These are phyloP conservation scores for Thielaviopsis ethacetica DNA, from an alignment of 2,329 filamentous ascomycete species.

Conservation along the genomic window DNA sequence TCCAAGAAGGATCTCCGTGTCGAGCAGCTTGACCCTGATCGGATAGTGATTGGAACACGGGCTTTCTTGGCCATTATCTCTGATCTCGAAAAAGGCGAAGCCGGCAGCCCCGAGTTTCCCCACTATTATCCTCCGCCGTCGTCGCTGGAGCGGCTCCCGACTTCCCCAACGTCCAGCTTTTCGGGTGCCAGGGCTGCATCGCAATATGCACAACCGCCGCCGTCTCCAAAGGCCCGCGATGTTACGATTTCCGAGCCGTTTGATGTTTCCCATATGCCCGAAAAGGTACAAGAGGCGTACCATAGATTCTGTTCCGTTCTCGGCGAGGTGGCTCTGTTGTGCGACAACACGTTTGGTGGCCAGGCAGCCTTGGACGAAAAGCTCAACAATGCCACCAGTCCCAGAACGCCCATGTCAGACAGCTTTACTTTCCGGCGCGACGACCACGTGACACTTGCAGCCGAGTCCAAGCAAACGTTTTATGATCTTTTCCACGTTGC, in stretches of 20 bases:
- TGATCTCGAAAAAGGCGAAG: conserved; percentile 73
- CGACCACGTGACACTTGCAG: conserved; percentile 50
- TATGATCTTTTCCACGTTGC: conserved; percentile 93
- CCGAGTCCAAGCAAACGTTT: conserved; percentile 83
- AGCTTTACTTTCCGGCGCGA: conserved; percentile 88
- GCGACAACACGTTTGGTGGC: conserved; percentile 91
- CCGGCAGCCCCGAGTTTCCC: conserved; percentile 68
- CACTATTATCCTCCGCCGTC: conserved; percentile 30
- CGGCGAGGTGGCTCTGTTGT: conserved; percentile 89
- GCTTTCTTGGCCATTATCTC: conserved; percentile 87
- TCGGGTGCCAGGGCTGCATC: conserved; percentile 7
- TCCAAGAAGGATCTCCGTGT: conserved; percentile 64
- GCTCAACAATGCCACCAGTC: conserved; percentile 58
- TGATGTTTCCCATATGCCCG: conserved; percentile 49
- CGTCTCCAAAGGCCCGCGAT: conserved; percentile 20
- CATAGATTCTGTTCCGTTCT: conserved; percentile 85
- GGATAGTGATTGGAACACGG: conserved; percentile 91
- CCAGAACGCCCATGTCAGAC: conserved; percentile 88
- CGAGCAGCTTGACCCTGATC: conserved; percentile 87
- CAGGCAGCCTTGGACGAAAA: conserved; percentile 94
- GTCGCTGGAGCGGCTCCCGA: conserved; percentile 28
- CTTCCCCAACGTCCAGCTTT: conserved; percentile 30
- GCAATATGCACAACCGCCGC: conserved; percentile 16
- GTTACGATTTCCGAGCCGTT: conserved; percentile 33
- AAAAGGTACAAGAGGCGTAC: conserved; percentile 72